A percentile compares a stretch with the other conserved stretches of the same genome.
phyloP scores from a whole-genome alignment of 2,329 filamentous ascomycete genomes.

The Calonectria naviculata region DNA sequence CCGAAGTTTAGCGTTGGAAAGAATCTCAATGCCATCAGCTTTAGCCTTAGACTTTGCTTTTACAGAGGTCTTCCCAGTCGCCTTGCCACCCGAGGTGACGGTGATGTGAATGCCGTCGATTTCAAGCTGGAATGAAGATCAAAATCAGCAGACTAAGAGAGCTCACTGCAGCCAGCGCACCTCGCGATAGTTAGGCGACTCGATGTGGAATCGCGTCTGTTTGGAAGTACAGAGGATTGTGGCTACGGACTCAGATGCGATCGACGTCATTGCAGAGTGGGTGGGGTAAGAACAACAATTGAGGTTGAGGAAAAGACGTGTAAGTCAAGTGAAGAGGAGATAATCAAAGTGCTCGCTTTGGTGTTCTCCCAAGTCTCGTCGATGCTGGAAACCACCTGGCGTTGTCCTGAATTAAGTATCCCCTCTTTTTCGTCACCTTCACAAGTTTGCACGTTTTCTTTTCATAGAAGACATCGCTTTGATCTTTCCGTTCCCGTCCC shows the following conservation, averaged over 20 bases:
- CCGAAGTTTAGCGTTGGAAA: constrained; percentile 75
- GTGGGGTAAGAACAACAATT: background rate
- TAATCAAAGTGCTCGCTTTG: background rate
- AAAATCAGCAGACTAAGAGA: background rate
- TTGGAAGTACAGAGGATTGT: constrained; percentile 73
- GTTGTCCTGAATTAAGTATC: background rate
- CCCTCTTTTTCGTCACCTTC: too few species aligned
- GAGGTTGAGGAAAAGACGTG: background rate
- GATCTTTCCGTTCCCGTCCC: background rate
- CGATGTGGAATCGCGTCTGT: constrained; percentile 74
- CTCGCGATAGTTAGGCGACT: constrained; percentile 65
- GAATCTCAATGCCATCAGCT: constrained; percentile 70
- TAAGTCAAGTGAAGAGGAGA: background rate
- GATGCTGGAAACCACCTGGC: background rate
- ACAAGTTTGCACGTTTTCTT: background rate
- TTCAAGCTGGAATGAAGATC: constrained; percentile 62
- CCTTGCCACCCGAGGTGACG: constrained; percentile 60
- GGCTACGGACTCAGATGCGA: constrained; percentile 60
- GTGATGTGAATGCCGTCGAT: constrained; percentile 80
- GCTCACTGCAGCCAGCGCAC: constrained; percentile 46
- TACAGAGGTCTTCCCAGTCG: constrained; percentile 50
- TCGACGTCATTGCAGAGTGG: constrained; percentile 56
- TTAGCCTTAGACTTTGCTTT: constrained; percentile 63
- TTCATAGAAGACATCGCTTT: background rate
- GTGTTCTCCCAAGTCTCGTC: background rate